Percentiles rank a stretch among this genome's conserved stretches.
phyloP scores from a whole-genome alignment of 306 rosid genomes.

The Canavalia gladiata region DNA sequence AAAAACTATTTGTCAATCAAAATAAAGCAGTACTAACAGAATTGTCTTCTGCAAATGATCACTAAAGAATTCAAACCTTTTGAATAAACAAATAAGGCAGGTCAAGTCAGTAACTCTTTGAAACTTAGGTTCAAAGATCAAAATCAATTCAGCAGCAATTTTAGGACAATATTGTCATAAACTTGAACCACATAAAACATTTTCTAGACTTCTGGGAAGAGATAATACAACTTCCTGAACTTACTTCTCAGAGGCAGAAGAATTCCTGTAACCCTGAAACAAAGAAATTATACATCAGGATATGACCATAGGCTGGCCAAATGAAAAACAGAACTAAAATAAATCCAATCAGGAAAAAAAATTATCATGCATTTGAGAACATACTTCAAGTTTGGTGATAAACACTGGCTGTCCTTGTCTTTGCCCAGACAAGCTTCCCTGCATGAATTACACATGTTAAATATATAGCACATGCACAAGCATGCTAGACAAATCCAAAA shows the following conservation, averaged over 20 bases:
- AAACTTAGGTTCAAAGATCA: conserved; percentile 27
- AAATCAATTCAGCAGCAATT: conserved; percentile 6
- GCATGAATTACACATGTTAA: conserved; percentile 55
- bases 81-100: background rate
- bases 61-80: background rate
- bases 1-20: too few relatives aligned
- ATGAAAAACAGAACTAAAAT: conserved; percentile 27
- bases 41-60: background rate
- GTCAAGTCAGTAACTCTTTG: background rate
- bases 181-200: conserved; percentile 39
- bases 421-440: conserved; percentile 98
- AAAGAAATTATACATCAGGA: conserved; percentile 47
- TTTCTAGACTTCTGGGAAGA: conserved; percentile 24
- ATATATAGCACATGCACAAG: conserved; percentile 47
- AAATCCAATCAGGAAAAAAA: conserved; percentile 14
- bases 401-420: conserved; percentile 97
- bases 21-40: background rate
- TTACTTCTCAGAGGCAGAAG: conserved; percentile 90
- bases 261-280: conserved; percentile 90
- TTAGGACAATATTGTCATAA: conserved; percentile 26
- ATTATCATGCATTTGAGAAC: conserved; percentile 48
- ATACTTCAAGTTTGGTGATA: conserved; percentile 92
- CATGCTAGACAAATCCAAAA: conserved; percentile 33
- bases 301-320: conserved; percentile 37
- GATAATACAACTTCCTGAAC: conserved; percentile 52